phyloP scores from a whole-genome alignment of 257 asterid genomes.

The Euphrasia confusa region DNA sequence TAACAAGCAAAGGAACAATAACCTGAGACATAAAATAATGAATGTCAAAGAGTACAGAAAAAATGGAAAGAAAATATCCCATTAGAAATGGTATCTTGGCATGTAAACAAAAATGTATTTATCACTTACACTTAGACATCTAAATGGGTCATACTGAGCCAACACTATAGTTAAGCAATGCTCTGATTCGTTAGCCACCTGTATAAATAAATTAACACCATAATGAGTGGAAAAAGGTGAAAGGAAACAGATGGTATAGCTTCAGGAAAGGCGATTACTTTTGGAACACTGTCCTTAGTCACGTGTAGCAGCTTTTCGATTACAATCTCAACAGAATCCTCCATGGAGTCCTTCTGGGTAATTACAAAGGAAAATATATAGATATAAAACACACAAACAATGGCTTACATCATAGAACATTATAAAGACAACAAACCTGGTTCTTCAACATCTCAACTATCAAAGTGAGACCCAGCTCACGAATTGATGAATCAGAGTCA shows the following conservation, averaged over 20 bases:
- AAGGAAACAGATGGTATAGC: conserved; percentile 16
- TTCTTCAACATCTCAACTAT: conserved; percentile 87
- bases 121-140: conserved; percentile 85
- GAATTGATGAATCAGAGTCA: conserved; percentile 74
- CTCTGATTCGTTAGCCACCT: conserved; percentile 89
- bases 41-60: conserved; percentile 14
- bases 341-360: conserved; percentile 78
- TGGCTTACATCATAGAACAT: neutral
- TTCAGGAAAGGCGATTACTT: conserved; percentile 45
- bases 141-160: conserved; percentile 78
- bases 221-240: conserved; percentile 7
- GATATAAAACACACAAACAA: neutral
- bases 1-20: conserved; percentile 86
- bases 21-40: conserved; percentile 47
- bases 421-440: conserved; percentile 53
- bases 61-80: neutral
- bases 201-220: conserved; percentile 24
- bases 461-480: conserved; percentile 72
- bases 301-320: conserved; percentile 86
- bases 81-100: neutral
- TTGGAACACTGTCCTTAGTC: conserved; percentile 66
- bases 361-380: conserved; percentile 17
- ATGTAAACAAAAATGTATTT: conserved; percentile 8
- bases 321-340: conserved; percentile 87
- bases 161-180: conserved; percentile 79